phyloP scores from a whole-genome alignment of 768 basidiomycete genomes.

The Kwoniella shandongensis region DNA sequence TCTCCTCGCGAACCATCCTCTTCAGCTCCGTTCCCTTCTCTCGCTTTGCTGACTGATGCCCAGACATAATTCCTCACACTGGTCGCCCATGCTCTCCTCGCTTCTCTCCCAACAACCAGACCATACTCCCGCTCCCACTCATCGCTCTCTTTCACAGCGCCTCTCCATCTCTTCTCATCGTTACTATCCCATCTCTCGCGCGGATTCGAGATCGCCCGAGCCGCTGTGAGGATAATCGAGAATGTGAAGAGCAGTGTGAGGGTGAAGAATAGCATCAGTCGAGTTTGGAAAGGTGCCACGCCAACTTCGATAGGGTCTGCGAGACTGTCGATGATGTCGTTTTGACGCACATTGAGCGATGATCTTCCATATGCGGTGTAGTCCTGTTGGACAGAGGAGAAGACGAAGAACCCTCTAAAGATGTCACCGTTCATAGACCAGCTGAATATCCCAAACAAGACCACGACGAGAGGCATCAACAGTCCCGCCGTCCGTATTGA shows the following conservation, averaged over 20 bases:
- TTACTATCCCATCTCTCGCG: conserved; percentile 2
- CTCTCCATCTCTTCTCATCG: conserved; percentile 20
- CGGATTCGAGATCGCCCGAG: conserved; percentile 9
- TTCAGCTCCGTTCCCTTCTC: not conserved
- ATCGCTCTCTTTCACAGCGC: conserved; percentile 20
- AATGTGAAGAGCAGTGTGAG: conserved; percentile 21
- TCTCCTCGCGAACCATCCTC: not conserved
- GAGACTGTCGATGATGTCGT: no score
- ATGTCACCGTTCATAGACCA: conserved; percentile 42
- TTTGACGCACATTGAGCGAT: no score
- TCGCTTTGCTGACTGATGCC: not conserved
- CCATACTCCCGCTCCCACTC: conserved; percentile 34
- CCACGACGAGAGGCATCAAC: conserved; percentile 25
- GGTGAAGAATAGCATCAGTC: conserved; percentile 30
- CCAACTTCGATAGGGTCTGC: conserved; percentile 26
- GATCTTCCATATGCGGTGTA: no score
- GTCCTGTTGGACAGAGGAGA: not conserved
- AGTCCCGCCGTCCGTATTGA: conserved; percentile 20
- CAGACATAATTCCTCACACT: conserved; percentile 13
- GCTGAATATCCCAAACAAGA: conserved; percentile 27
- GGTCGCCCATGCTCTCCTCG: conserved; percentile 11
- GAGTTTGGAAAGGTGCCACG: conserved; percentile 34
- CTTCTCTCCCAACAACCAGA: conserved; percentile 10
- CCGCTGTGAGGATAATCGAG: conserved; percentile 21
- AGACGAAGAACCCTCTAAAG: conserved; percentile 27